Conservation (phyloP, 176 grass and related monocot genomes). For the Lolium perenne region DNA sequence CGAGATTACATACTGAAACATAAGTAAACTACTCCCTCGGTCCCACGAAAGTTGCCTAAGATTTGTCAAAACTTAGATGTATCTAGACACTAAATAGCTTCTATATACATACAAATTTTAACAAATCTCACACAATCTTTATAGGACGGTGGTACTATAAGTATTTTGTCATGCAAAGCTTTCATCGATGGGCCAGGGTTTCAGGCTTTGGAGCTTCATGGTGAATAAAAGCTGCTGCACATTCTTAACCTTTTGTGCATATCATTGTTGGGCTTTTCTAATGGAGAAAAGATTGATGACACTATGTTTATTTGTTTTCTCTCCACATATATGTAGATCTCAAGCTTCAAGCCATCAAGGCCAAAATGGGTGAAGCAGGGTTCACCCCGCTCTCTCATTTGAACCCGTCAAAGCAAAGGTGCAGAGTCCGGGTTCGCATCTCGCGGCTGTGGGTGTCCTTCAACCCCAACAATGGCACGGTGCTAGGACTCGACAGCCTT, state of each 20-base stretch:
- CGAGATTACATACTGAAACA: not conserved
- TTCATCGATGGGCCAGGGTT: not conserved
- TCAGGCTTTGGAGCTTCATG: too few species aligned
- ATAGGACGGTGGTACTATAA: not conserved
- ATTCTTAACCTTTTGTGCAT: not conserved
- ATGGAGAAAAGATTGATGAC: not conserved
- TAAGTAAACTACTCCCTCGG: not conserved
- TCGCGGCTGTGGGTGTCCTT: slow-evolving; percentile 33
- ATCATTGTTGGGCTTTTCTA: not conserved
- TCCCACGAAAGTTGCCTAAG: too few species aligned
- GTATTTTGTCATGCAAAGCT: not conserved
- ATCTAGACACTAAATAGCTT: too few species aligned
- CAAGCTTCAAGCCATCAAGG: not conserved
- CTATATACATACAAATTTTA: too few species aligned
- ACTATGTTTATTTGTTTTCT: slow-evolving; percentile 2
- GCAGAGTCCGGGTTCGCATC: slow-evolving; percentile 19
- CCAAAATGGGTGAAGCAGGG: slow-evolving; percentile 30
- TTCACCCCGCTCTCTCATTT: slow-evolving; percentile 37
- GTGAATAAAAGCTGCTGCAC: not conserved
- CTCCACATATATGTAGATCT: slow-evolving; percentile 5
- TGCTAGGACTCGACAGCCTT: slow-evolving; percentile 33
- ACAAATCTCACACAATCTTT: too few species aligned
- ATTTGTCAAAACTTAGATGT: too few species aligned
- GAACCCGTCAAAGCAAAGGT: not conserved
- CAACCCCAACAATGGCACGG: slow-evolving; percentile 24